Percentiles rank a stretch among this genome's conserved stretches.
phyloP scores from a whole-genome alignment of 2,329 filamentous ascomycete genomes.

The Fusarium sp. region DNA sequence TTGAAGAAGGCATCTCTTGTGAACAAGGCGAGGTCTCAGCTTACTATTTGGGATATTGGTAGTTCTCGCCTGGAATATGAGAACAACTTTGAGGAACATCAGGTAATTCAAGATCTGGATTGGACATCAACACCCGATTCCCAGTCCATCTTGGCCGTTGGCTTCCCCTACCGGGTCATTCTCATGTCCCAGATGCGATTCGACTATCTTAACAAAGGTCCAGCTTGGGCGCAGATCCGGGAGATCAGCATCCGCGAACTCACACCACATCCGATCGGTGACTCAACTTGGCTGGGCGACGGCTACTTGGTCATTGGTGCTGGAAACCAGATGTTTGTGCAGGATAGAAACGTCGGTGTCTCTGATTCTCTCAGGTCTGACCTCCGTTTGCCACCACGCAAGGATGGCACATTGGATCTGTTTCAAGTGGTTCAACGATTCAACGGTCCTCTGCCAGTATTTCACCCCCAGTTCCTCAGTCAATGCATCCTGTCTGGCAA shows the following conservation, averaged over 20 bases:
- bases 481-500: conserved; percentile 90
- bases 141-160: conserved; percentile 91
- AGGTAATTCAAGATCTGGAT: conserved; percentile 86
- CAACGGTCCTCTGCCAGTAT: conserved; percentile 88
- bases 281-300: conserved; percentile 89
- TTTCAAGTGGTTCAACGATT: conserved; percentile 85
- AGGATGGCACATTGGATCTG: conserved; percentile 70
- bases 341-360: conserved; percentile 78
- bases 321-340: conserved; percentile 90
- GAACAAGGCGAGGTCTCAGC: conserved; percentile 74
- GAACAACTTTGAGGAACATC: conserved; percentile 76
- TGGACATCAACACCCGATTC: conserved; percentile 93
- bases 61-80: conserved; percentile 85
- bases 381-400: conserved; percentile 59
- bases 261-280: conserved; percentile 90
- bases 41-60: conserved; percentile 93
- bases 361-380: conserved; percentile 68
- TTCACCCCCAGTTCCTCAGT: conserved; percentile 90
- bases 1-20: conserved; percentile 89
- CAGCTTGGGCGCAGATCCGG: conserved; percentile 88
- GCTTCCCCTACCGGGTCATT: conserved; percentile 86
- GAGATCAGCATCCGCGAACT: conserved; percentile 84
- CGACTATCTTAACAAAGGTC: conserved; percentile 87
- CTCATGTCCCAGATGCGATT: conserved; percentile 89
- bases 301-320: conserved; percentile 88